Base-by-base conservation (phyloP, 2,329 filamentous ascomycete species). In the Sarocladiaceae sp. region DNA sequence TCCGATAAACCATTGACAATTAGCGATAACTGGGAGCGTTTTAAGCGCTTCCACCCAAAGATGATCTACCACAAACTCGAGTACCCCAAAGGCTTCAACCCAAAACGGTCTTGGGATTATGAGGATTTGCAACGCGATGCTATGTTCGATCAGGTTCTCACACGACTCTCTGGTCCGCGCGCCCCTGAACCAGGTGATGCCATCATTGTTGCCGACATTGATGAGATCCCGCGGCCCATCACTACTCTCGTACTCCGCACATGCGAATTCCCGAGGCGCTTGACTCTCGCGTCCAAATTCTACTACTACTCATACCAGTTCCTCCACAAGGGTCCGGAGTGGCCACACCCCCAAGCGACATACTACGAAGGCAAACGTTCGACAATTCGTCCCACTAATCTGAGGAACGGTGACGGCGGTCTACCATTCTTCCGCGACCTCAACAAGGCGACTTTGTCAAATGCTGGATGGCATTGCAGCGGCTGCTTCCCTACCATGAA, bases 381-480 rank as follows among this genome's bases (percentile, higher is more conserved):
- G 17, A 85, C 82, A 6, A 66, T 85, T 42, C 63, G 67, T 18
- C 82, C 82, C 0, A 72, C 72, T 23, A 73, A 82, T 57, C 68
- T 85, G 49, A 76, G 81, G 22, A 71, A 72, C 56, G 69, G 73
- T 37, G 71, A 75, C 51, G 69, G 71, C 40, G 71, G 71, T 3
- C 44, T 70, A 4, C 66, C 66, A 37, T 61, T 71, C 1, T 55
- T 70, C 1, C 66, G 71, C 28, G 64, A 65, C 31, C 64, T 67
- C 37, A 73, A 80, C 55, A 72, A 71, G 56, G 71, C 66, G 7
- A 68, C 71, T 5, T 55, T 83, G 29, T 63, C 63, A 58, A 75
- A 80, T 57, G 77, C 79, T 1, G 75, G 68, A 0, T 86, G 82
- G 82, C 81, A 85, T 63, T 86, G 82, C 69, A 82, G 77, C 49